These are phyloP conservation scores for Escovopsis sp. DNA, from an alignment of 2,329 filamentous ascomycete genomes.

Conservation along the genomic window DNA sequence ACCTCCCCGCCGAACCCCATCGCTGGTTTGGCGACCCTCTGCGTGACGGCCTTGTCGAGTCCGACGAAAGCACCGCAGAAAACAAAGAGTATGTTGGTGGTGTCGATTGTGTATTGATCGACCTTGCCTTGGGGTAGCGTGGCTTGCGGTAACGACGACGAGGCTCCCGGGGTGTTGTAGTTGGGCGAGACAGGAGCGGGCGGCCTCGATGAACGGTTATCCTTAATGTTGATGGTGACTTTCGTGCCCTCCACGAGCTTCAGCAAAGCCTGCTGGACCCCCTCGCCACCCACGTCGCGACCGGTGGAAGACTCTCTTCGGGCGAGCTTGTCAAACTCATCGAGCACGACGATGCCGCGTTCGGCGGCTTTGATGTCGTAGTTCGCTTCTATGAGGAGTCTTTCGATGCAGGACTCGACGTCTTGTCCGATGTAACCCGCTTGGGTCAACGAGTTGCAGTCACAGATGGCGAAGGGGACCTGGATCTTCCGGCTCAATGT, in stretches of 20 bases:
- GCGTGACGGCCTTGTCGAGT: slow-evolving; percentile 72
- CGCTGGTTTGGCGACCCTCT: slow-evolving; percentile 69
- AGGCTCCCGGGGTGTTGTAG: slow-evolving; percentile 29
- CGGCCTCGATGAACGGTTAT: slow-evolving; percentile 43
- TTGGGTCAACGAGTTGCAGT: slow-evolving; percentile 92
- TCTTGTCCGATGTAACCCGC: slow-evolving; percentile 97
- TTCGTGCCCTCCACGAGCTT: slow-evolving; percentile 96
- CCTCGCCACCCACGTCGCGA: slow-evolving; percentile 89
- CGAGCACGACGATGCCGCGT: slow-evolving; percentile 84
- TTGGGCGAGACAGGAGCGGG: slow-evolving; percentile 38
- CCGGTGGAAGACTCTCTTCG: slow-evolving; percentile 76
- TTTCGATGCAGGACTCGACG: slow-evolving; percentile 87
- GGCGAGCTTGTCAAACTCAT: slow-evolving; percentile 96
- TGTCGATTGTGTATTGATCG: slow-evolving; percentile 64
- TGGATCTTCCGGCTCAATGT: slow-evolving; percentile 87
- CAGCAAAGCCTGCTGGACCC: slow-evolving; percentile 86
- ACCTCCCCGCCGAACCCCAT: slow-evolving; percentile 88
- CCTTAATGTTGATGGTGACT: slow-evolving; percentile 79
- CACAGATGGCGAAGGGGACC: slow-evolving; percentile 87
- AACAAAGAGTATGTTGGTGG: slow-evolving; percentile 93
- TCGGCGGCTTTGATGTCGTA: slow-evolving; percentile 77
- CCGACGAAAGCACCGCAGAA: slow-evolving; percentile 93
- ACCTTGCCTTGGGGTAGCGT: slow-evolving; percentile 32
- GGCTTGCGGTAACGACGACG: slow-evolving; percentile 31
- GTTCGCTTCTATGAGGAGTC: slow-evolving; percentile 77